Conservation (phyloP, 2,329 filamentous ascomycete species). For the Thermoascus crustaceus region DNA sequence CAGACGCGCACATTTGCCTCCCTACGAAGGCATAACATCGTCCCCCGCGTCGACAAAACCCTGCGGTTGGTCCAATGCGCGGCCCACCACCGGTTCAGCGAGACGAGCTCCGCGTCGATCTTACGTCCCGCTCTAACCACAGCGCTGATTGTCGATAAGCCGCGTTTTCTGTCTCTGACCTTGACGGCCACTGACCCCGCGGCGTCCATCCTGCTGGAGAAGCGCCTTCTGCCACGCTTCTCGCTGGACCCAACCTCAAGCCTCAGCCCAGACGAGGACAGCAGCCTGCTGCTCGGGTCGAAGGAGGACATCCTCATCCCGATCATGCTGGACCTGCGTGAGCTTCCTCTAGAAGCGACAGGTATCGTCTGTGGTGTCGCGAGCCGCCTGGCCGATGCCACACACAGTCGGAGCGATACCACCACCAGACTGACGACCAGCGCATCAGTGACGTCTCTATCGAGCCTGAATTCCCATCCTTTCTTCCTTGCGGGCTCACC, state of each 20-base stretch:
- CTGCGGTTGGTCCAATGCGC: slow-evolving; percentile 77
- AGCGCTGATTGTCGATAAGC: slow-evolving; percentile 29
- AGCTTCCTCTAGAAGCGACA: slow-evolving; percentile 76
- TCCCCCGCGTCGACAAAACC: slow-evolving; percentile 59
- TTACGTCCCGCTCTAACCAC: slow-evolving; percentile 32
- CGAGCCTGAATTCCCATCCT: slow-evolving; percentile 8
- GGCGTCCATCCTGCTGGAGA: slow-evolving; percentile 39
- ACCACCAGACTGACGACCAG: no score
- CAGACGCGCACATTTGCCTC: slow-evolving; percentile 74
- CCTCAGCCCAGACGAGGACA: slow-evolving; percentile 35
- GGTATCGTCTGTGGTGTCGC: slow-evolving; percentile 94
- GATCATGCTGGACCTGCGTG: slow-evolving; percentile 77
- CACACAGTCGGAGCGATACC: slow-evolving; percentile 46
- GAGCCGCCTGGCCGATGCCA: slow-evolving; percentile 67
- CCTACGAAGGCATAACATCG: slow-evolving; percentile 69
- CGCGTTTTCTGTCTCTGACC: slow-evolving; percentile 44
- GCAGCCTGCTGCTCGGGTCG: slow-evolving; percentile 67
- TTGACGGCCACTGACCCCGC: slow-evolving; percentile 37
- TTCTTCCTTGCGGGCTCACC: slow-evolving; percentile 8
- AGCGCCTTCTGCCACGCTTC: slow-evolving; percentile 55
- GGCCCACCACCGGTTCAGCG: slow-evolving; percentile 45
- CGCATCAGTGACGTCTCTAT: slow-evolving; percentile 12
- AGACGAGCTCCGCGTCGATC: slow-evolving; percentile 29
- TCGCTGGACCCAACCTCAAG: slow-evolving; percentile 46
- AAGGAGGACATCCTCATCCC: slow-evolving; percentile 64